A percentile compares a stretch with the other conserved stretches of the same genome.
Evolutionary conservation across 768 basidiomycete genomes (phyloP).

Genomic region (Lyophyllum decastes): DNA sequence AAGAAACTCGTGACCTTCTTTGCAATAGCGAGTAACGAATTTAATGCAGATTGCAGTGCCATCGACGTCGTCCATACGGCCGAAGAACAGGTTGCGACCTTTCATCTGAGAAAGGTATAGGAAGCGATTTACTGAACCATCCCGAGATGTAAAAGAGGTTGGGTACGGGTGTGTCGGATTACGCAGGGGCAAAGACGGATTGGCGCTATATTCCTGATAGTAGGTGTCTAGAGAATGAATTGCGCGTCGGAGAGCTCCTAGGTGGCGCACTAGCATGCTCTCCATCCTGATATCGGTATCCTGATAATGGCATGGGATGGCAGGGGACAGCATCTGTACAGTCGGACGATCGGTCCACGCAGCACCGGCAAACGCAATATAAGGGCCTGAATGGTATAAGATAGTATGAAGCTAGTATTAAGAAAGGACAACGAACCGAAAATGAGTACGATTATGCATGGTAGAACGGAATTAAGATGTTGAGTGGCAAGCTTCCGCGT

Average conservation of each 20-base stretch:
- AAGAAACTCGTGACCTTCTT: slow-evolving; percentile 16
- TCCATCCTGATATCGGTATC: not conserved
- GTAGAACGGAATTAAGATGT: slow-evolving; percentile 2
- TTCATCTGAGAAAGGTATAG: not conserved
- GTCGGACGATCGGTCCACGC: slow-evolving; percentile 13
- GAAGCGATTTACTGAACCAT: not conserved
- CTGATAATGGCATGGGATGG: slow-evolving; percentile 8
- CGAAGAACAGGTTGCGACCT: not conserved
- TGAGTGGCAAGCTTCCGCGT: not conserved
- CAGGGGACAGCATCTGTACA: slow-evolving; percentile 8
- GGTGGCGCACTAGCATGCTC: not conserved
- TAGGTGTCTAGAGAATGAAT: not conserved
- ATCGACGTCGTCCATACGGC: not conserved
- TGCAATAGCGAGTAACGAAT: slow-evolving; percentile 5
- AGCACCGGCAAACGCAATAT: slow-evolving; percentile 13
- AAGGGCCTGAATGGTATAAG: not conserved
- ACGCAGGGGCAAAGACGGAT: not conserved
- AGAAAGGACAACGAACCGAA: slow-evolving; percentile 4
- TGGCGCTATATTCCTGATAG: not conserved
- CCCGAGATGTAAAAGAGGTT: not conserved
- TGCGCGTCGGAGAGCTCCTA: slow-evolving; percentile 7
- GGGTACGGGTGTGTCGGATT: not conserved
- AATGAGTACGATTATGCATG: slow-evolving; percentile 12
- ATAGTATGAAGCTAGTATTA: not conserved
- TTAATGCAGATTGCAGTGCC: not conserved